Evolutionary conservation across 495 filamentous ascomycete species (phyloP).

Genomic region (Lepidopterella palustris): DNA sequence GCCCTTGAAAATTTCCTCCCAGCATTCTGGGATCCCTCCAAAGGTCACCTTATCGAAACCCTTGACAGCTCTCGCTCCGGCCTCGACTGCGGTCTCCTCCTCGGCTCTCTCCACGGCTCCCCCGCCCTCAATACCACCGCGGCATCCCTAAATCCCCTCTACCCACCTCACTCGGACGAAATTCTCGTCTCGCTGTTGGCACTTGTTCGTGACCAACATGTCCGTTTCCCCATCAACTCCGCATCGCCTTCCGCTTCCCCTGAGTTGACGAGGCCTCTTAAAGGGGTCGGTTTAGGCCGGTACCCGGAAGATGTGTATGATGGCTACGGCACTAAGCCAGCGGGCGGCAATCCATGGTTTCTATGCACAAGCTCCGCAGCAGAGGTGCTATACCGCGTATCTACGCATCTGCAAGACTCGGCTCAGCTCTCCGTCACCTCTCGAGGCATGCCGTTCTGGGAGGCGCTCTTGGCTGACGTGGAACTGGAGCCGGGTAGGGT

Average conservation of each 20-base stretch:
- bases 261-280: slow-evolving; percentile 20
- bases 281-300: slow-evolving; percentile 37
- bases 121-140: not conserved
- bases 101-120: slow-evolving; percentile 36
- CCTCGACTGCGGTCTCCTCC: slow-evolving; percentile 38
- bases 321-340: slow-evolving; percentile 32
- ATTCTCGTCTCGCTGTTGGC: slow-evolving; percentile 36
- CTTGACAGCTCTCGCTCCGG: slow-evolving; percentile 31
- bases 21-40: slow-evolving; percentile 33
- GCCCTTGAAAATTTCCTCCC: slow-evolving; percentile 28
- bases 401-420: slow-evolving; percentile 23
- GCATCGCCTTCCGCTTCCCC: slow-evolving; percentile 1
- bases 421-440: slow-evolving; percentile 26
- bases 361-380: slow-evolving; percentile 40
- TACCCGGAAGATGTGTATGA: slow-evolving; percentile 45
- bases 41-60: slow-evolving; percentile 36
- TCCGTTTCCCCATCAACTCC: slow-evolving; percentile 35
- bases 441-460: slow-evolving; percentile 34
- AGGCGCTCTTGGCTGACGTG: slow-evolving; percentile 20
- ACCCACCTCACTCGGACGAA: slow-evolving; percentile 35
- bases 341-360: slow-evolving; percentile 45
- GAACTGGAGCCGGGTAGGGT: slow-evolving; percentile 3
- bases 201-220: slow-evolving; percentile 34
- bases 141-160: slow-evolving; percentile 17
- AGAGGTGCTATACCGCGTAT: slow-evolving; percentile 32